Base-by-base conservation (phyloP, 1,284 basidiomycete species). In the Rhodotorula sp. region DNA sequence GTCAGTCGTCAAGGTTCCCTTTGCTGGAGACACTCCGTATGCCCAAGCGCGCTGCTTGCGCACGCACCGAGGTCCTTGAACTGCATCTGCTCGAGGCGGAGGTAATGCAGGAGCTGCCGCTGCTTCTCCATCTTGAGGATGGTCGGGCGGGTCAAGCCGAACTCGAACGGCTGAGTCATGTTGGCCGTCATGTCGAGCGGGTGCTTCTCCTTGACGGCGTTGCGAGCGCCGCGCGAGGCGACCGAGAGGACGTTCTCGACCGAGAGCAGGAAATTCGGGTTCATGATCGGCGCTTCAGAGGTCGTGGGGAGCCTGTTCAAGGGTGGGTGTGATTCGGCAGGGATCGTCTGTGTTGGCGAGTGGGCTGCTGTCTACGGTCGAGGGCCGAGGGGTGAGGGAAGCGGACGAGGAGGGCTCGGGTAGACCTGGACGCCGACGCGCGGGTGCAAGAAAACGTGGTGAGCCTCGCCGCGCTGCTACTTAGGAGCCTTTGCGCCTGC, bases 11-110 rank as follows among this genome's bases (percentile, higher is more conserved):
- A 5, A 14, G 4, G 21, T 52, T 56, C 54, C 15, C 26, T 31
- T 26, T 15, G 14, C 21, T 18, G 12, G 15, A 29, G 10, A 26
- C 15, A 21, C 20, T 21, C 64, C 39, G 26, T 15, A 6, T 5
- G 14, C n/a, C 14, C 21, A 16, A 15, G 39, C 21, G 31, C 8
- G 31, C 18, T 21, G 39, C 31, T 29, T 34, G 15, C 18, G 3
- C 0, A 62, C 76, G 39, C 46, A 78, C 77, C 73, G 20, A 76
- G 68, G 43, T 78, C 71, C 29, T 73, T 67, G 68, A 79, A 76
- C 64, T 79, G 78, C 58, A 74, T 69, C 62, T 79, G 71, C 62
- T 78, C 77, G 31, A 77, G 66, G n/a, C 78, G 74, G 64, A 79
- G 67, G 69, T 77, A 74, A 67, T 79, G 77, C 31, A 79, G 65